Percentiles rank a stretch among this genome's conserved stretches.
Conservation (phyloP, 306 rosid species). For the Senna tora region DNA sequence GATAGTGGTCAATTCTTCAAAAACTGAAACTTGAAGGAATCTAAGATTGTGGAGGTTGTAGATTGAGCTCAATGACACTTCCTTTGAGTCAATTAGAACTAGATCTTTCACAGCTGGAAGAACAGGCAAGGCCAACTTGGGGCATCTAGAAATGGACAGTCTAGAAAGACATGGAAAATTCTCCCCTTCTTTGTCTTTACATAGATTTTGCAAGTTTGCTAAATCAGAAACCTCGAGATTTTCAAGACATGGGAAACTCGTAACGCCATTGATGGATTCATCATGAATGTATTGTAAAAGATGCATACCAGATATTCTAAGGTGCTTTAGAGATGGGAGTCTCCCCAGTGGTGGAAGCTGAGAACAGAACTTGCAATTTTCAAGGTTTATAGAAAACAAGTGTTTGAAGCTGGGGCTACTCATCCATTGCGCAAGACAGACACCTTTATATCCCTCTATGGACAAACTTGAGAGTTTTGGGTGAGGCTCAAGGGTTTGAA, state of each 20-base stretch:
- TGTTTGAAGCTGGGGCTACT: background rate
- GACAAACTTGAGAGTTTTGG: background rate
- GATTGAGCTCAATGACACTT: constrained; percentile 21
- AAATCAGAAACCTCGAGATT: background rate
- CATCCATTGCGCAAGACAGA: constrained; percentile 16
- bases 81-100: background rate
- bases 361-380: background rate
- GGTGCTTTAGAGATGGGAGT: constrained; percentile 8
- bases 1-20: background rate
- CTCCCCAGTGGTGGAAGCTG: constrained; percentile 4
- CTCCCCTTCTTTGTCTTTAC: background rate
- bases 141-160: background rate
- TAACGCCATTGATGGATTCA: background rate
- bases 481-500: constrained; percentile 32
- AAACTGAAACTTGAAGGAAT: background rate
- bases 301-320: background rate
- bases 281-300: background rate
- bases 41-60: background rate
- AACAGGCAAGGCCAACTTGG: constrained; percentile 16
- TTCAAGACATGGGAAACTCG: constrained; percentile 8
- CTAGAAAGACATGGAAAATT: constrained; percentile 12
- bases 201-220: constrained; percentile 25
- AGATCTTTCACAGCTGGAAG: constrained; percentile 16
- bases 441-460: constrained; percentile 18
- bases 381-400: background rate